Base-by-base conservation (phyloP, 768 basidiomycete genomes). In the Royoungia palumana region DNA sequence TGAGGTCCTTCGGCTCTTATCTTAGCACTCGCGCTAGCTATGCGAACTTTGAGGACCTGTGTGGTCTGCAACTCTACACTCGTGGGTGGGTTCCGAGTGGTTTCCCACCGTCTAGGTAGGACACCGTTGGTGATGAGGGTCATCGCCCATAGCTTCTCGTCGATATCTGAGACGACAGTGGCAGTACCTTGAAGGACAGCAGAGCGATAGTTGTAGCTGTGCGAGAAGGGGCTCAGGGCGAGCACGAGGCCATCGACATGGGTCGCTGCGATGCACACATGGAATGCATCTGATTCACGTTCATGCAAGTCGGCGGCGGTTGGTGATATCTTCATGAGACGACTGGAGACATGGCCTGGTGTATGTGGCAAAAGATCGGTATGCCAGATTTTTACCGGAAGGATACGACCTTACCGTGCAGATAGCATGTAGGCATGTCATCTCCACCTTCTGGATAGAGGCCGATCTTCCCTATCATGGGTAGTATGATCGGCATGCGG, bases 141-240 rank as follows among this genome's bases (percentile, higher is more conserved):
- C 55, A 62, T 47, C 11, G 61, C 61, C 61, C 61, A 62, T 19
- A 61, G 28, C 43, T 58, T 62, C 53, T 62, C 61, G 19, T 64
- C 50, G 17, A 11, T 20, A 16, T 61, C 53, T 7, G 41, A 35
- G 20, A 62, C 51, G 20, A 51, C 35, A 1, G 53, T 53, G 17
- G 55, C 61, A 7, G 16, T 44, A 1, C 61, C 61, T 3, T 64
- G 59, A 0, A 62, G 53, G 24, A 62, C 44, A 7, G 62, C 62
- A 0, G 61, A 62, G 5, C 61, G 61, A 28, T 62, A 62, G 44
- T 62, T 62, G 44, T 61, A 62, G 39, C 59, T 61, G 27, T 64
- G 55, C 12, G 58, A 55, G 47, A 62, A 62, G 20, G 61, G 62
- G 22, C 38, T 58, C 1, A 62, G 41, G 36, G 58, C 43, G 32